A percentile compares a stretch with the other conserved stretches of the same genome.
These are phyloP conservation scores for Paraphoma sp. DNA, from an alignment of 2,329 filamentous ascomycete genomes.

Conservation along the genomic window DNA sequence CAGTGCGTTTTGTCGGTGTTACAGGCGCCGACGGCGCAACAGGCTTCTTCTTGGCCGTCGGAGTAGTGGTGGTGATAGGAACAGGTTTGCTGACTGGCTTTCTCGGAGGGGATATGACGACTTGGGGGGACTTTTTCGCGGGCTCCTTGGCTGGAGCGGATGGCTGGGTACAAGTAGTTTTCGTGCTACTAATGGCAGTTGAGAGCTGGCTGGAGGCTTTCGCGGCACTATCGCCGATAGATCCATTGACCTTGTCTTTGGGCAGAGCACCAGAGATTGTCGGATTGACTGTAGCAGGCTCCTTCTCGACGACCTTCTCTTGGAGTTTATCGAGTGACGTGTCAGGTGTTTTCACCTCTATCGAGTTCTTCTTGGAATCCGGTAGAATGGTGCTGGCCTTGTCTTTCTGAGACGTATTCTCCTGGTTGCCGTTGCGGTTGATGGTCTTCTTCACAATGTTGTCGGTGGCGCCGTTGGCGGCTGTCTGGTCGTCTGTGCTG, in stretches of 20 bases:
- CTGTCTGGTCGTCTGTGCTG: background rate
- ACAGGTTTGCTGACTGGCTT: slow-evolving; percentile 1
- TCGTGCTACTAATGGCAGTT: background rate
- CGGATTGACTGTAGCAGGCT: background rate
- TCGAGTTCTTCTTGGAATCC: background rate
- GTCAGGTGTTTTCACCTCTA: background rate
- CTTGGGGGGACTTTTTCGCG: background rate
- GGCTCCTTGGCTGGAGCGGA: background rate
- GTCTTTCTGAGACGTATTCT: too few species aligned
- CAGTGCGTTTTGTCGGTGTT: slow-evolving; percentile 12
- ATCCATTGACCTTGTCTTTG: background rate
- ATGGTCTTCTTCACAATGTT: background rate
- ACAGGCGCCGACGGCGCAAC: background rate
- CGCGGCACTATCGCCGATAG: background rate
- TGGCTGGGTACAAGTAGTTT: background rate
- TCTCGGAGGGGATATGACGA: background rate
- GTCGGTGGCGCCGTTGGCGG: background rate
- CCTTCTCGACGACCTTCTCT: slow-evolving; percentile 2
- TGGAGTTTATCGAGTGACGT: background rate
- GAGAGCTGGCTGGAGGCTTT: background rate
- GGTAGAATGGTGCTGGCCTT: too few species aligned
- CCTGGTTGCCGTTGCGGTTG: too few species aligned
- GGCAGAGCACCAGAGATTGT: background rate
- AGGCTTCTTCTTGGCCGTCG: slow-evolving; percentile 2
- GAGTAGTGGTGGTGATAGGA: slow-evolving; percentile 1